phyloP scores from a whole-genome alignment of 257 asterid genomes.

The Handroanthus guayacan region DNA sequence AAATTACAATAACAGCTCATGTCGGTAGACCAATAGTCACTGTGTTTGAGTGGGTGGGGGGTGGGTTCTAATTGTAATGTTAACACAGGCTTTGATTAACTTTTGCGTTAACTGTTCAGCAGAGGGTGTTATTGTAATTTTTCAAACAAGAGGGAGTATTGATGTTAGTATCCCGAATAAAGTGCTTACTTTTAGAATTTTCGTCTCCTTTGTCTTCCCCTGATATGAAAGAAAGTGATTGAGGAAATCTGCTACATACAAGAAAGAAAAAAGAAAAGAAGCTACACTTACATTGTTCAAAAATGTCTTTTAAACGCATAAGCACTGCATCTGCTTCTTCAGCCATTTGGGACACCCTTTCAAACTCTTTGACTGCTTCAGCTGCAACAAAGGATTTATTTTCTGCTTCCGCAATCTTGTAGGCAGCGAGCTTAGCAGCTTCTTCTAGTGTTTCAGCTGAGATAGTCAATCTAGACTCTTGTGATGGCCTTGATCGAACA shows the following conservation, averaged over 20 bases:
- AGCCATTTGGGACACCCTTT: slow-evolving; percentile 49
- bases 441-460: slow-evolving; percentile 44
- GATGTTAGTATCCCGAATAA: too few relatives aligned
- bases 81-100: too few relatives aligned
- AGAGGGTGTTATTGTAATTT: too few relatives aligned
- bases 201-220: slow-evolving; percentile 44
- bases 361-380: slow-evolving; percentile 57
- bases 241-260: slow-evolving; percentile 15
- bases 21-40: too few relatives aligned
- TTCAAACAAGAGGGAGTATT: too few relatives aligned
- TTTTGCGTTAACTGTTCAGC: too few relatives aligned
- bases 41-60: too few relatives aligned
- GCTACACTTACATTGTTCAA: slow-evolving; percentile 40
- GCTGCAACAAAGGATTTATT: slow-evolving; percentile 48
- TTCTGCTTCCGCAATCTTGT: slow-evolving; percentile 59
- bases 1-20: too few relatives aligned
- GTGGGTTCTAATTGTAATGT: too few relatives aligned
- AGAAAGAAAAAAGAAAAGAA: neutral
- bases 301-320: slow-evolving; percentile 38
- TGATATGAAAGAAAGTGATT: slow-evolving; percentile 20
- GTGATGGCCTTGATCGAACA: slow-evolving; percentile 36
- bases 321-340: slow-evolving; percentile 54
- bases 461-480: slow-evolving; percentile 20
- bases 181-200: slow-evolving; percentile 2
- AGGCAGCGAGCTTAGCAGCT: slow-evolving; percentile 52